Conservation (phyloP, 2,329 filamentous ascomycete genomes). For the Nothophoma quercina region DNA sequence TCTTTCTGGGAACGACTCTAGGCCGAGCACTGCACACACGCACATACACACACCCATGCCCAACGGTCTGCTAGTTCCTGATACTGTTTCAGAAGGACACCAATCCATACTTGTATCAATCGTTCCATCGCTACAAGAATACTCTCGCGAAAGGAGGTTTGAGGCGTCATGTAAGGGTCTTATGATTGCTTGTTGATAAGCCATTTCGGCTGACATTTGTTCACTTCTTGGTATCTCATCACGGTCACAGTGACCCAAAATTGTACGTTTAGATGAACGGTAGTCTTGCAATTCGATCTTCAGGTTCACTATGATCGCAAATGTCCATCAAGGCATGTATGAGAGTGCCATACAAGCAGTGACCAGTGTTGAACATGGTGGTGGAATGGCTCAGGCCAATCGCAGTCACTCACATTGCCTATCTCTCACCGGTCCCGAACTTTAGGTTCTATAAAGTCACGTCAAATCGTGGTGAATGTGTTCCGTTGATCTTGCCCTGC, state of each 20-base stretch:
- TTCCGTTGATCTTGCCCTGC: no score
- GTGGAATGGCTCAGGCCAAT: no score
- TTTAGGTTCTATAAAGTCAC: no score
- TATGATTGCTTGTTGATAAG: not conserved
- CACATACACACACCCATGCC: not conserved
- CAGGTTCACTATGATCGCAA: not conserved
- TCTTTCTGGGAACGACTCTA: not conserved
- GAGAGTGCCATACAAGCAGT: no score
- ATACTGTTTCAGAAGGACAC: not conserved
- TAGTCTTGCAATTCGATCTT: not conserved
- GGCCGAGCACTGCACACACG: not conserved
- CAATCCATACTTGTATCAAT: slow-evolving; percentile 10
- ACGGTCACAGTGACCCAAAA: not conserved
- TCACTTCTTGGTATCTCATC: not conserved
- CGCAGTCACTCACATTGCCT: no score
- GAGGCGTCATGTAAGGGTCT: no score
- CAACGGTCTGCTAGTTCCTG: not conserved
- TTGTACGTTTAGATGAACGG: not conserved
- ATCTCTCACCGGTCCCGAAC: no score
- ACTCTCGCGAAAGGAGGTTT: not conserved
- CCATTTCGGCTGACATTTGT: not conserved
- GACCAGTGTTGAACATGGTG: no score
- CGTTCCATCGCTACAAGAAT: slow-evolving; percentile 1
- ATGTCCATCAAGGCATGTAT: no score
- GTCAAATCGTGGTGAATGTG: no score